These are phyloP conservation scores for Pseudogymnoascus sp. DNA, from an alignment of 2,329 filamentous ascomycete species.

Conservation along the genomic window DNA sequence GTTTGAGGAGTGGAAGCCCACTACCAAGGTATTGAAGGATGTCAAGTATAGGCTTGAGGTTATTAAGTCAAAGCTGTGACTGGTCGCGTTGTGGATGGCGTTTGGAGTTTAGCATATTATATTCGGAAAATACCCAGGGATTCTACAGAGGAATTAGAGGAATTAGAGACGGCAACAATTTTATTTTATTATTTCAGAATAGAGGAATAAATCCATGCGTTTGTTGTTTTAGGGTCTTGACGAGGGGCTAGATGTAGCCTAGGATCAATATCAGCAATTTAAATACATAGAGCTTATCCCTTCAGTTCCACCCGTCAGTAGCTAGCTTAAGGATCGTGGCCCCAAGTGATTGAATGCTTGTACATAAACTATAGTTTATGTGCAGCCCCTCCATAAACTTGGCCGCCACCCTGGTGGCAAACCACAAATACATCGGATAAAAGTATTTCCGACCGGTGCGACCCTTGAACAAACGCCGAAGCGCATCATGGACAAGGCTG, in stretches of 20 bases:
- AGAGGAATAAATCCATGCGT: neutral
- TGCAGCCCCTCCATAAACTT: neutral
- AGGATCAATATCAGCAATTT: neutral
- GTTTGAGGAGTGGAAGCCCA: conserved; percentile 91
- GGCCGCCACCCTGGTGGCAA: neutral
- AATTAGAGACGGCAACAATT: neutral
- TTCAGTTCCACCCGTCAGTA: neutral
- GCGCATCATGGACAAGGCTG: neutral
- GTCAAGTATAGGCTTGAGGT: conserved; percentile 92
- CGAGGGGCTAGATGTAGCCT: neutral
- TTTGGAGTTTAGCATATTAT: neutral
- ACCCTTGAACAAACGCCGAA: neutral
- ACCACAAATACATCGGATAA: neutral
- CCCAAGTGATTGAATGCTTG: neutral
- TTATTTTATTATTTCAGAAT: neutral
- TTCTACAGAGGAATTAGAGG: neutral
- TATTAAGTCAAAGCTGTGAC: conserved; percentile 68
- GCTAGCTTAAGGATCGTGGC: neutral
- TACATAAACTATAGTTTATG: neutral
- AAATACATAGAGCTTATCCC: neutral
- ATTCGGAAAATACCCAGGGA: neutral
- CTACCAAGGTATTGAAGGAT: conserved; percentile 85
- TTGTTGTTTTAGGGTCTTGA: no score
- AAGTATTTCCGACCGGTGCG: neutral
- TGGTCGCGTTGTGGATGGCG: neutral